Evolutionary conservation across 495 filamentous ascomycete species (phyloP).

Genomic region (Jackrogersella multiformis): DNA sequence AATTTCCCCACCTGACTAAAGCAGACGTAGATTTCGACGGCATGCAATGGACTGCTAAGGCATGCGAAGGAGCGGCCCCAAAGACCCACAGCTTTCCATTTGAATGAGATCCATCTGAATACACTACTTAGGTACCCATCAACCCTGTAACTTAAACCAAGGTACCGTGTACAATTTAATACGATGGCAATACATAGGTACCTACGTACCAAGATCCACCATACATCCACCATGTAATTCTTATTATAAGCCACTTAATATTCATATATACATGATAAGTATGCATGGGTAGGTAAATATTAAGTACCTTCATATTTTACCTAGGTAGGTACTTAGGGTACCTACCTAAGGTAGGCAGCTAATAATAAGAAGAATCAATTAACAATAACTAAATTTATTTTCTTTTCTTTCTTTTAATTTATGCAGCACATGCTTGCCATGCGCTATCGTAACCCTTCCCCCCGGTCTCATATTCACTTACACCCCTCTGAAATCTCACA

Average conservation of each 20-base stretch:
- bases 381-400: slow-evolving; percentile 13
- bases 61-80: slow-evolving; percentile 31
- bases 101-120: slow-evolving; percentile 41
- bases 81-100: slow-evolving; percentile 11
- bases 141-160: slow-evolving; percentile 1
- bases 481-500: slow-evolving; percentile 42
- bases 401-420: slow-evolving; percentile 9
- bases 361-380: slow-evolving; percentile 12
- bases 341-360: no score
- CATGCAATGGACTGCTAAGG: slow-evolving; percentile 24
- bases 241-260: no score
- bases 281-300: slow-evolving; percentile 9
- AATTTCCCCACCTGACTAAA: slow-evolving; percentile 30
- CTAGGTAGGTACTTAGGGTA: not conserved
- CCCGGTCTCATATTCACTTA: slow-evolving; percentile 24
- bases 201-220: slow-evolving; percentile 1
- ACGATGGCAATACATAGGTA: no score
- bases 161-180: not conserved
- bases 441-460: slow-evolving; percentile 38
- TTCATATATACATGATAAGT: no score
- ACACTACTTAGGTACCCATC: slow-evolving; percentile 1
- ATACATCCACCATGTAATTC: no score
- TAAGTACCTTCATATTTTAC: not conserved
- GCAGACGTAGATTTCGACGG: slow-evolving; percentile 40
- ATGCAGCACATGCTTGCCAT: slow-evolving; percentile 43